phyloP scores from a whole-genome alignment of 495 filamentous ascomycete species.

The Astrocystis sublimbata region DNA sequence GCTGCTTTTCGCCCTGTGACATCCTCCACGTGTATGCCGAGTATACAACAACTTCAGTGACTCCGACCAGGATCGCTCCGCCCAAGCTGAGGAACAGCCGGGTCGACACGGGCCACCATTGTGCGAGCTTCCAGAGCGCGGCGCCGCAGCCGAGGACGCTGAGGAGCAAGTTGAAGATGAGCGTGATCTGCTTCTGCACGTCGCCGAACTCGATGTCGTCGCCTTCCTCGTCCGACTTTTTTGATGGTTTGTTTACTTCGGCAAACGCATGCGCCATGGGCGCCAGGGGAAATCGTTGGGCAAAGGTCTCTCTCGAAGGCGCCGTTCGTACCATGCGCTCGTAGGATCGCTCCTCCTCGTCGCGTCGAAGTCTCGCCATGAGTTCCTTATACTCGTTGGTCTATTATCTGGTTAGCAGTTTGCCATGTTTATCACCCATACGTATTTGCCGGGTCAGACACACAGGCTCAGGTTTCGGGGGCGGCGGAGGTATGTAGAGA shows the following conservation, averaged over 20 bases:
- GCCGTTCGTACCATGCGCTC: constrained; percentile 68
- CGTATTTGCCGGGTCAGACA: constrained; percentile 24
- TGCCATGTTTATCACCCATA: not conserved
- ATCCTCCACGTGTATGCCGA: constrained; percentile 80
- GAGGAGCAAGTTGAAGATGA: constrained; percentile 73
- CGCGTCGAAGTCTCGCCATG: constrained; percentile 79
- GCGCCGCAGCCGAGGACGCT: constrained; percentile 69
- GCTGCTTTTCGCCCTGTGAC: constrained; percentile 66
- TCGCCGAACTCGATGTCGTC: constrained; percentile 65
- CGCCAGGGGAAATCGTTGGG: constrained; percentile 57
- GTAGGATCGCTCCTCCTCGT: constrained; percentile 79
- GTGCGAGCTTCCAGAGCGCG: constrained; percentile 71
- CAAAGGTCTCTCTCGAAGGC: constrained; percentile 56
- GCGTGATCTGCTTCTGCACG: constrained; percentile 70
- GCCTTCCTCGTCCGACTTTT: constrained; percentile 45
- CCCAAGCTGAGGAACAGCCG: constrained; percentile 69
- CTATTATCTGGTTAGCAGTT: constrained; percentile 46
- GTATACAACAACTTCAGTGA: constrained; percentile 88
- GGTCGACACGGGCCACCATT: constrained; percentile 68
- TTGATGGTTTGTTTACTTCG: constrained; percentile 43
- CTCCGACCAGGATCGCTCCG: constrained; percentile 68
- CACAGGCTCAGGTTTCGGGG: constrained; percentile 78
- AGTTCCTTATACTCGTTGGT: constrained; percentile 83
- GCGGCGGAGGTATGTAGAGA: constrained; percentile 75
- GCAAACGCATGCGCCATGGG: constrained; percentile 52